Base-by-base conservation (phyloP, 441 rosid species). In the Macaranga tanarius region DNA sequence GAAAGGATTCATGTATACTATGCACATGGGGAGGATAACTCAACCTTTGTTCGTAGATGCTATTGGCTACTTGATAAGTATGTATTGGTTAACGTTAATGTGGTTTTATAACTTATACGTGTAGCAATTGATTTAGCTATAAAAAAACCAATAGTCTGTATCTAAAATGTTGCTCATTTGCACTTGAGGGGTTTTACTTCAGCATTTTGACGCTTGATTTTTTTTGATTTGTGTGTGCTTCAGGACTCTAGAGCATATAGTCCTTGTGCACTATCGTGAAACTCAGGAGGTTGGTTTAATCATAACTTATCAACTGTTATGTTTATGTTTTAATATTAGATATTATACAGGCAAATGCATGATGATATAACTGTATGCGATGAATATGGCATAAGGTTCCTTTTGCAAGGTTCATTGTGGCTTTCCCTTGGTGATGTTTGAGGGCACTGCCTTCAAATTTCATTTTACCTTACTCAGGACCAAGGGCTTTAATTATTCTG, bases 51-150 rank as follows among this genome's bases (percentile, higher is more conserved):
- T 50, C 97, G 98, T 70, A 86, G 99, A 83, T 93, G 98, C 86
- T 95, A 95, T 75, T 95, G 99, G 99, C 87, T 95, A 70, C 90
- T 95, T 73, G 99, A 95, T 83, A 95, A 95, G 99, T 95, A 89
- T 20, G 99, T 81, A 71, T 63, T 78, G 44, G 17, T 51, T 50
- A 44, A 56, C 51, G 58, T 58, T 57, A n/a, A 20, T 6, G 1
- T 62, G 61, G 67, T 63, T 68, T 58, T 22, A 34, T 73, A 20
- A 67, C 51, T 22, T 38, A 22, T 54, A 15, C 66, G 17, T 17
- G 13, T 34, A 34, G 38, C 31, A 34, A 34, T 65, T 64, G 56
- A 19, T 28, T 67, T 52, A 50, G 62, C 42, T 44, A 66, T 17
- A 40, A 74, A 47, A 47, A 69, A 47, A 51, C 54, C 68, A 28